A percentile compares a stretch with the other conserved stretches of the same genome.
Evolutionary conservation across 495 filamentous ascomycete species (phyloP).

Genomic region (Trichocladium uniseriatum): DNA sequence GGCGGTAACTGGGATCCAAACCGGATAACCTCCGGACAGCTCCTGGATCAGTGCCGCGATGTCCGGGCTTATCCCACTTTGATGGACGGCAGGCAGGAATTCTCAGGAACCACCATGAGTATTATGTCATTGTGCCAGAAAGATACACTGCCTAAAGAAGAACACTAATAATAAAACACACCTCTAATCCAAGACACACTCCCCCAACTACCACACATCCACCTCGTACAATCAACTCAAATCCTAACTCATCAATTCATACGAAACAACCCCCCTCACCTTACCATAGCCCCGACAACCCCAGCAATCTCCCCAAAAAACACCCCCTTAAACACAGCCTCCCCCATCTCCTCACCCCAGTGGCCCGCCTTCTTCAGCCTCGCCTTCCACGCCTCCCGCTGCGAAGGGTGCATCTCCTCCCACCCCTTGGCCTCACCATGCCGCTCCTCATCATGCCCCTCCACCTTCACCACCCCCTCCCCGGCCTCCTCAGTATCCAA

Average conservation of each 20-base stretch:
- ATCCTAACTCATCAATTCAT: neutral
- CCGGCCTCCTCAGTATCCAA: slow-evolving; percentile 14
- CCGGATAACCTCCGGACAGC: too few species aligned
- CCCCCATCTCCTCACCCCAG: slow-evolving; percentile 63
- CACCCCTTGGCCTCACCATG: slow-evolving; percentile 46
- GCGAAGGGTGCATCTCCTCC: slow-evolving; percentile 51
- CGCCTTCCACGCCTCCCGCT: slow-evolving; percentile 59
- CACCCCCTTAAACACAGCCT: slow-evolving; percentile 62
- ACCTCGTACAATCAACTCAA: neutral
- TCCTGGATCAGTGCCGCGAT: too few species aligned
- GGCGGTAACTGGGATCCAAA: too few species aligned
- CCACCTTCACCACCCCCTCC: slow-evolving; percentile 22
- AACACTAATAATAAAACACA: too few species aligned
- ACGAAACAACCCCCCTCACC: slow-evolving; percentile 5
- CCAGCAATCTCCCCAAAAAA: slow-evolving; percentile 63
- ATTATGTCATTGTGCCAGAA: too few species aligned
- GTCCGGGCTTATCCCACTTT: too few species aligned
- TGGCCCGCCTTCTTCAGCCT: slow-evolving; percentile 59
- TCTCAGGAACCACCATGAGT: too few species aligned
- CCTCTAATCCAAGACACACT: too few species aligned
- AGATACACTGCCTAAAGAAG: too few species aligned
- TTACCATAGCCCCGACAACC: slow-evolving; percentile 43
- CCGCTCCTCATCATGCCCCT: slow-evolving; percentile 38
- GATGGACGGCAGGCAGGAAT: too few species aligned
- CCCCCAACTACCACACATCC: neutral